Evolutionary conservation across 805 yeast species (phyloP), one percentile per base, ranked within the genome.

Genomic region (Yarrowia osloensis): DNA sequence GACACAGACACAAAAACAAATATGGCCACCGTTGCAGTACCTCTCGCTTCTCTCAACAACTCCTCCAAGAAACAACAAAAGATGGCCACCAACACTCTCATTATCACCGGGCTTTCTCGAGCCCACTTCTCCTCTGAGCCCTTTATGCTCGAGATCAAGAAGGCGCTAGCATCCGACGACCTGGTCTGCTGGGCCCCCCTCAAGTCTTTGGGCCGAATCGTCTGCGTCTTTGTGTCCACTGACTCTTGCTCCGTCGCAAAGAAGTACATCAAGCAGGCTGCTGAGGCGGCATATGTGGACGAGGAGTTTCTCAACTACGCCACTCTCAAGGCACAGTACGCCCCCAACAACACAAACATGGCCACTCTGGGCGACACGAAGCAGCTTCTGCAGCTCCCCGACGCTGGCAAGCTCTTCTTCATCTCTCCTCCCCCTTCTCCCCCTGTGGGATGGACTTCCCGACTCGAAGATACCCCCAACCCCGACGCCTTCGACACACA

Each of bases 381-480:
- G 49, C 42, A 35, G 35, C 49, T 26, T 4, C 66, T 73, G 8
- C 68, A 70, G 63, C 74, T 72, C 12, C 75, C 75, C 6, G 74
- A 71, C 54, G 65, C 69, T 12, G 75, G 74, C 28, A 59, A 67
- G 52, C 70, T 72, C 52, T 72, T 73, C 70, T 67, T 73, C 44
- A 70, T 73, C 28, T 70, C 73, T 9, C 75, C 75, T 6, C 75
- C 75, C 15, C 73, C 74, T 4, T 68, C 71, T 15, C 75, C 75
- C 1, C 75, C 74, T 0, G 70, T 67, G 2, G 74, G 72, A 39
- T 73, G 75, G 75, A 71, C 65, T 31, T 67, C 72, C 11, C 17
- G 63, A 52, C 40, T 42, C 12, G 75, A 73, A 63, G 69, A 55
- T 17, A 71, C 65, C 33, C 75, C 75, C 28, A 71, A 72, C 65